Evolutionary conservation across 768 basidiomycete genomes (phyloP), one percentile per base, ranked within the genome.

Genomic region (Symmetrospora coprosmae): DNA sequence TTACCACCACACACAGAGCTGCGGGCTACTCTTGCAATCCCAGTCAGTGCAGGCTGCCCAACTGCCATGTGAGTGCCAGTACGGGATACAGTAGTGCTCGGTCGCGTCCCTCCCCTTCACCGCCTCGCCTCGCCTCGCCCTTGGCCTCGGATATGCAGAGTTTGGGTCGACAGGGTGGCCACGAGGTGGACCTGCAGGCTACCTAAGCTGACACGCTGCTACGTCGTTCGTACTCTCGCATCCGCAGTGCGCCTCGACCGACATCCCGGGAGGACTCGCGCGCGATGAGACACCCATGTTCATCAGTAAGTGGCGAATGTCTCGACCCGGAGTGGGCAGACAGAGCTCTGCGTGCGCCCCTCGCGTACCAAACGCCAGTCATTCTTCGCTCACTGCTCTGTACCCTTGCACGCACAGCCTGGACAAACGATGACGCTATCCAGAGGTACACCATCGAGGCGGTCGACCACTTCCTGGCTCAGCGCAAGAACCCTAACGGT

Each of bases 401-500:
- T 41, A 31, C 38, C 30, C 52, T 17, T 4, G n/a, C 21, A 25
- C 30, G 19, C n/a, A 33, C 27, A 27, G 43, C 63, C 16, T 60
- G 25, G 33, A 31, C 27, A 30, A 65, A 59, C 11, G 66, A 66
- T 48, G 72, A 71, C 72, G 84, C 85, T 23, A 68, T 86, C 28
- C 84, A 86, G 71, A 79, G 79, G 1, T 87, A 86, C 72, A 85
- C 84, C 4, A 72, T 84, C 64, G 81, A 85, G 66, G 71, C 84
- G 4, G 75, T 86, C 64, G 84, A 86, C 69, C 80, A 82, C 66
- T 83, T 87, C 74, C 76, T 85, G 50, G 82, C 78, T 2, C 80
- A 83, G 1, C 81, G 85, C 47, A 77, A 78, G 68, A 85, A 85
- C 67, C 84, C 84, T 31, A 85, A 86, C 64, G 82, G 66, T 65